Conservation (phyloP, 208 protist genomes). For the Trichomonas gallinae region DNA sequence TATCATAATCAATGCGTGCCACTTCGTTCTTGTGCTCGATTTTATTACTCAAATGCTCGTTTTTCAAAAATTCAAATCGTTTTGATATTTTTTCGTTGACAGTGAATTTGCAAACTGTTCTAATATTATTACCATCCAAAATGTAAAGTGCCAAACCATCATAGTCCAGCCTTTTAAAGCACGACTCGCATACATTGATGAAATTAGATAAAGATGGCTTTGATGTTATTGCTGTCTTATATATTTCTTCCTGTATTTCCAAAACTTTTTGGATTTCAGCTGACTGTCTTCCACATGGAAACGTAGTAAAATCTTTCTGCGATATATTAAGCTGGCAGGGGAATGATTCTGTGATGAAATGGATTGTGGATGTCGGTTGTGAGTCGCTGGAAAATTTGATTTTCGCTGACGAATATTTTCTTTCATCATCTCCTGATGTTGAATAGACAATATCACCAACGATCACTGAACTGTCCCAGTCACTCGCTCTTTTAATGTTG, state of each 20-base stretch:
- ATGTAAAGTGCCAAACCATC: not conserved
- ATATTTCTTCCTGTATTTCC: not conserved
- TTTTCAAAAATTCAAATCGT: not conserved
- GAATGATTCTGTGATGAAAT: not conserved
- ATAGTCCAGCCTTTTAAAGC: not conserved
- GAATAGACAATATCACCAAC: not conserved
- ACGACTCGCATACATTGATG: not conserved
- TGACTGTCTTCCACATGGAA: not conserved
- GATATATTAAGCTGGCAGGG: not conserved
- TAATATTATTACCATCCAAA: not conserved
- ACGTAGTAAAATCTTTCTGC: not conserved
- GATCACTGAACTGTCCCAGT: not conserved
- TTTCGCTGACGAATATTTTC: not conserved
- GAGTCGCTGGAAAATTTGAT: not conserved
- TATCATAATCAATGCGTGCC: not conserved
- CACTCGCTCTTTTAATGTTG: not conserved
- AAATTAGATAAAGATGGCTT: not conserved
- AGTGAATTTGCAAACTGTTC: not conserved
- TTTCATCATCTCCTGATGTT: not conserved
- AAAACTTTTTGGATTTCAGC: not conserved
- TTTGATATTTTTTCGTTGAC: not conserved
- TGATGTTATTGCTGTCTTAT: not conserved
- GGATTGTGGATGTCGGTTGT: not conserved
- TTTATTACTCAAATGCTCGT: not conserved
- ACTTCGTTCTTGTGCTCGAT: not conserved